Evolutionary conservation across 2,329 filamentous ascomycete species (phyloP), one percentile per base, ranked within the genome.

Genomic region (Sclerotinia trifoliorum): DNA sequence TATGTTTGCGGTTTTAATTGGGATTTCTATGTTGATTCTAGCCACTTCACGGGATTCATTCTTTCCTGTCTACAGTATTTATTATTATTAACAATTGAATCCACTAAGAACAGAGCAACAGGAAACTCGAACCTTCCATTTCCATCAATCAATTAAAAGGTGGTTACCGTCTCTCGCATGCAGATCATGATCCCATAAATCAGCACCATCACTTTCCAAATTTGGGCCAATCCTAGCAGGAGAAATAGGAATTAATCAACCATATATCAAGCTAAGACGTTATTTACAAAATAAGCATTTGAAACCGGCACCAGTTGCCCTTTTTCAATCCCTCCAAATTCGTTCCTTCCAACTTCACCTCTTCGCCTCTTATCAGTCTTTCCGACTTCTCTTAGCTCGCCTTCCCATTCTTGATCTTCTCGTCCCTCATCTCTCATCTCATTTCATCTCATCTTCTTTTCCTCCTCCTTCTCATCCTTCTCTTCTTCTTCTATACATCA

Each of bases 401-500:
- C 13, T 24, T 44, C n/a, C 35, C n/a, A n/a, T 58, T 15, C 55
- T 57, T 32, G 24, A 35, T 32, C 55, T 35, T 24, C 21, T 35
- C 54, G 44, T n/a, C 56, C 55, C 26, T 44, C 32, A 21, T n/a
- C 29, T n/a, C 29, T 29, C 11, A 32, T 49, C 19, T 15, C 26
- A 48, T 35, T 3, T 55, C 58, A 58, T 52, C 42, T 39, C 32
- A 64, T 55, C 64, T 62, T 10, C 7, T 35, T 62, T 42, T 49
- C 60, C 26, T 64, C 8, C 7, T 35, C 65, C 42, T 49, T 55
- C 26, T 61, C 54, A 44, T 58, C 60, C 61, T 48, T 61, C 48
- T 65, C 62, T 61, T 68, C 62, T 49, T 48, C 66, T 65, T 52
- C 68, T 64, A 49, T 58, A 65, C 66, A 66, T 51, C 69, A 68